Conservation (phyloP, 2,329 filamentous ascomycete species). For the Calonectria crousiana region DNA sequence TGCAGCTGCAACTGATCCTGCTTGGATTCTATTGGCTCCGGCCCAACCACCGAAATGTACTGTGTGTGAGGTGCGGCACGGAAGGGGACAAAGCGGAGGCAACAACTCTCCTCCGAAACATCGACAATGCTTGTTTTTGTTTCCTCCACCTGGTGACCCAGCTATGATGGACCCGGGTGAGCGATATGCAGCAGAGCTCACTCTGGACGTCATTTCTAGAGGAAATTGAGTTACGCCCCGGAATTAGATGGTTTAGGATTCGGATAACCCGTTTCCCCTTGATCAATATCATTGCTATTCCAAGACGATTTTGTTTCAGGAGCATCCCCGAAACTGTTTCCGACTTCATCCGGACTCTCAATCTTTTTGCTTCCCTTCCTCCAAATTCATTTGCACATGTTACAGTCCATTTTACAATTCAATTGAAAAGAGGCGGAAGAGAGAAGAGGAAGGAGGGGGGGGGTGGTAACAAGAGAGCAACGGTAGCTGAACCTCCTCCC, state of each 20-base stretch:
- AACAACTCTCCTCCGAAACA: not conserved
- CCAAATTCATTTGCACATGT: not conserved
- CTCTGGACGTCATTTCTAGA: not conserved
- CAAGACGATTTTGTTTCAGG: conserved; percentile 10
- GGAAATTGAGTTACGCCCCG: not conserved
- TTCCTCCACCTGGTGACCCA: not conserved
- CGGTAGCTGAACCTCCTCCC: not conserved
- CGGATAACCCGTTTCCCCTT: not conserved
- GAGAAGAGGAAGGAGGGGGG: not conserved
- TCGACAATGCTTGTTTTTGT: not conserved
- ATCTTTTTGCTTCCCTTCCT: not conserved
- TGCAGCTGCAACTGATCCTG: conserved; percentile 13
- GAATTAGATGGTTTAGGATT: not conserved
- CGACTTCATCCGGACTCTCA: not conserved
- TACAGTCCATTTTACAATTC: not conserved
- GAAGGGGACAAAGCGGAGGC: not conserved
- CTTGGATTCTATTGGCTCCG: conserved; percentile 4
- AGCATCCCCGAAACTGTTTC: conserved; percentile 18
- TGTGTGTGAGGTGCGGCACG: not conserved
- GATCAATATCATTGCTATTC: not conserved
- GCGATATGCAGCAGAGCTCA: not conserved
- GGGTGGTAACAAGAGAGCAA: not conserved
- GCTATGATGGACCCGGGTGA: not conserved
- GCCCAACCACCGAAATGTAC: not conserved
- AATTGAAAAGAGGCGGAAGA: not conserved